Percentiles rank a stretch among this genome's conserved stretches.
phyloP scores from a whole-genome alignment of 495 filamentous ascomycete genomes.

The Daldinia grandis region DNA sequence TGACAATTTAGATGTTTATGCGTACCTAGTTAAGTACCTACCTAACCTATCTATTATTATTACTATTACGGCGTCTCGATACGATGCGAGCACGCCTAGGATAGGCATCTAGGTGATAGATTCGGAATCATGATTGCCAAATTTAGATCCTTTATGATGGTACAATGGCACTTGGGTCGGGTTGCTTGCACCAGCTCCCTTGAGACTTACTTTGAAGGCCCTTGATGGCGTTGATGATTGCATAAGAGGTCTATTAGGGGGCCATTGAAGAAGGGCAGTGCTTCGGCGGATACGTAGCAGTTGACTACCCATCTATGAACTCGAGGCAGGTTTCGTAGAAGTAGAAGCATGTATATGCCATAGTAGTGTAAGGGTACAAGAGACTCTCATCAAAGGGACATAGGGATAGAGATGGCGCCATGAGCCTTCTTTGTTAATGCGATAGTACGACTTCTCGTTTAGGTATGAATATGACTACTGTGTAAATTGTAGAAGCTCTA shows the following conservation, averaged over 20 bases:
- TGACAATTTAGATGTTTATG: neutral
- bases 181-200: neutral
- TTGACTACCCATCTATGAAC: neutral
- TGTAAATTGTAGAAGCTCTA: too few relatives aligned
- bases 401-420: too few relatives aligned
- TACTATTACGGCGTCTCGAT: neutral
- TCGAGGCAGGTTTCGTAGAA: neutral
- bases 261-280: neutral
- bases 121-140: neutral
- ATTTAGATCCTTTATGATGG: neutral
- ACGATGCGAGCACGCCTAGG: neutral
- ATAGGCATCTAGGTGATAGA: neutral
- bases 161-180: neutral
- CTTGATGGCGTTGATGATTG: neutral
- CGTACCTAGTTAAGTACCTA: too few relatives aligned
- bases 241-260: neutral
- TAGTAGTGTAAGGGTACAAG: neutral
- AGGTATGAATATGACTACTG: too few relatives aligned
- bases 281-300: neutral
- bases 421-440: too few relatives aligned
- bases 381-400: too few relatives aligned
- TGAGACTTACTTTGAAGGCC: neutral
- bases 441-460: too few relatives aligned
- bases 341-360: neutral
- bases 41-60: neutral